phyloP scores from a whole-genome alignment of 106 monocot species.

The Iris macrosiphon region DNA sequence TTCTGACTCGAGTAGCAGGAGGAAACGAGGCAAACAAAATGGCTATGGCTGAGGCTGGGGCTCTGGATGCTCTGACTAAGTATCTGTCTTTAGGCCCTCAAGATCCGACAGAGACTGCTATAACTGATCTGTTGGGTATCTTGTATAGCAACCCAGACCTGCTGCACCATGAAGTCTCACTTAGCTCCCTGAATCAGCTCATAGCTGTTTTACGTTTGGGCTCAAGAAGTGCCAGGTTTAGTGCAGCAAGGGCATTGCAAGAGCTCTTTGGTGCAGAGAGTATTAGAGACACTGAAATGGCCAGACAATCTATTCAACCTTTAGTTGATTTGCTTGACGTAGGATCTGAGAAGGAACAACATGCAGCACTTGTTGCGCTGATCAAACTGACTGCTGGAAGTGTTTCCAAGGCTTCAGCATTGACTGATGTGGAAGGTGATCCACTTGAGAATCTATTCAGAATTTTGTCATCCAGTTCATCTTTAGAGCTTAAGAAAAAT shows the following conservation, averaged over 20 bases:
- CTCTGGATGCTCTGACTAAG: conserved; percentile 54
- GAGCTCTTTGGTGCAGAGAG: conserved; percentile 52
- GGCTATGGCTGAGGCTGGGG: conserved; percentile 61
- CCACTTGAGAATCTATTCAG: conserved; percentile 56
- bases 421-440: conserved; percentile 50
- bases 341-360: conserved; percentile 59
- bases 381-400: conserved; percentile 50
- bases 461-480: conserved; percentile 45
- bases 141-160: conserved; percentile 50
- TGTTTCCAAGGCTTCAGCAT: conserved; percentile 35
- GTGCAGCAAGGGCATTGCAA: conserved; percentile 51
- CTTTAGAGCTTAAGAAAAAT: conserved; percentile 49
- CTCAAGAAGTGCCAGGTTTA: conserved; percentile 53
- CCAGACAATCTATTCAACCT: conserved; percentile 55
- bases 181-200: conserved; percentile 53
- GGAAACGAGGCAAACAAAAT: conserved; percentile 53
- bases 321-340: conserved; percentile 55
- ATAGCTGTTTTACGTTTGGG: conserved; percentile 65
- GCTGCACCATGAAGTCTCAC: conserved; percentile 44
- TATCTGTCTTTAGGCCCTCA: conserved; percentile 70
- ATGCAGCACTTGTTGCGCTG: conserved; percentile 47
- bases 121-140: conserved; percentile 49
- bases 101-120: conserved; percentile 48
- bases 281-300: conserved; percentile 65
- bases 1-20: conserved; percentile 47